phyloP scores from a whole-genome alignment of 257 asterid genomes.

The Forsythia suspensa region DNA sequence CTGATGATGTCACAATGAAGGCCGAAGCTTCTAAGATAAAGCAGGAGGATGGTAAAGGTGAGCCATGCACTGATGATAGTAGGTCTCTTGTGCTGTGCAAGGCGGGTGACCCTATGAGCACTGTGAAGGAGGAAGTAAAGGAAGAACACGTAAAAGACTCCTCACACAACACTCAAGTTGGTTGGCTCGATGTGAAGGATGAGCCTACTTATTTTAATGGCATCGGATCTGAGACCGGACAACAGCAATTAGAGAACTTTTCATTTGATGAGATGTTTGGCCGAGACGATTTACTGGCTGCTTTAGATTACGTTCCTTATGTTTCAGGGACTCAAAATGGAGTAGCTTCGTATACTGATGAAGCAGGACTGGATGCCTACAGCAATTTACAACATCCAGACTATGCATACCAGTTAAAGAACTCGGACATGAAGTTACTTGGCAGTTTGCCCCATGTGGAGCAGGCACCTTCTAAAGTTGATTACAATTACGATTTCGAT shows the following conservation, averaged over 20 bases:
- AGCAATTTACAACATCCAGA: not conserved
- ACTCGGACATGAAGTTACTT: not conserved
- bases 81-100: not conserved
- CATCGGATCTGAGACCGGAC: not conserved
- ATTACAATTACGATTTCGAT: slow-evolving; percentile 16
- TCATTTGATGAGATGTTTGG: slow-evolving; percentile 9
- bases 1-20: not conserved
- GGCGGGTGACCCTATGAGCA: not conserved
- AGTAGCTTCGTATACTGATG: not conserved
- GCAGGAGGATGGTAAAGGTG: not conserved
- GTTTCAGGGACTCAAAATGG: not conserved
- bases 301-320: slow-evolving; percentile 5
- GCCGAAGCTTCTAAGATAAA: not conserved
- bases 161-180: not conserved
- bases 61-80: not conserved
- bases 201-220: not conserved
- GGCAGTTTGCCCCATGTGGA: slow-evolving; percentile 3
- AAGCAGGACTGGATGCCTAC: not conserved
- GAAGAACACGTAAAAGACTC: not conserved
- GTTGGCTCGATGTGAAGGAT: not conserved
- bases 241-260: not conserved
- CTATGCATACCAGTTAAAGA: not conserved
- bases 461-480: not conserved
- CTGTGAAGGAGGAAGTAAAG: not conserved
- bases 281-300: slow-evolving; percentile 15